Percentiles rank a stretch among this genome's conserved stretches.
Evolutionary conservation across 768 basidiomycete species (phyloP).

Genomic region (Tulasnella sp.): DNA sequence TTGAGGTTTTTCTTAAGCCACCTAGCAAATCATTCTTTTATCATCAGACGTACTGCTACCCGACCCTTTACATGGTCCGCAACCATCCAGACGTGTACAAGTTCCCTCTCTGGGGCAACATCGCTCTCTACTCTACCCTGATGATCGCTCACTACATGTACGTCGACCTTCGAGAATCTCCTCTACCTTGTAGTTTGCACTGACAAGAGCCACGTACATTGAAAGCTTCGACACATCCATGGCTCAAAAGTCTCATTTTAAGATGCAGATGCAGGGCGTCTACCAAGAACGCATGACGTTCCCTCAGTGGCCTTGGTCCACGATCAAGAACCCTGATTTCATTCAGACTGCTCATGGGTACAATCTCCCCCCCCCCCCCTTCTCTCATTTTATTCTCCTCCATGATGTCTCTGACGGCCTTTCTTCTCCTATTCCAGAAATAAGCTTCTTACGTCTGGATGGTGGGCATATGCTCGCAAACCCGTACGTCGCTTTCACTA

Average conservation of each 20-base stretch:
- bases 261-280: constrained; percentile 91
- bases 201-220: not conserved
- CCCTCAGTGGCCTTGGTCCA: constrained; percentile 81
- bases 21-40: not conserved
- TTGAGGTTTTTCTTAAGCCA: not conserved
- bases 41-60: constrained; percentile 87
- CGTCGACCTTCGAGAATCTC: constrained; percentile 26
- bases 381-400: not conserved
- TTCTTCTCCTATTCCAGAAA: constrained; percentile 38
- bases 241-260: constrained; percentile 96
- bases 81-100: constrained; percentile 78
- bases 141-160: constrained; percentile 80
- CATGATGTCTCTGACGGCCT: not conserved
- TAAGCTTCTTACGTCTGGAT: constrained; percentile 81
- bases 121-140: constrained; percentile 62
- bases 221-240: constrained; percentile 84
- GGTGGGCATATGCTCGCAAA: constrained; percentile 92
- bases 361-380: constrained; percentile 15
- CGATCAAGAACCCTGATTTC: constrained; percentile 74
- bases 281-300: constrained; percentile 78
- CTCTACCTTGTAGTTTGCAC: not conserved
- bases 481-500: constrained; percentile 45
- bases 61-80: constrained; percentile 95
- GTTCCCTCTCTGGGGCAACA: constrained; percentile 67
- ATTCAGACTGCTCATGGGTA: constrained; percentile 93